Conservation (phyloP, 2,329 filamentous ascomycete species). For the Aspergillus felis region DNA sequence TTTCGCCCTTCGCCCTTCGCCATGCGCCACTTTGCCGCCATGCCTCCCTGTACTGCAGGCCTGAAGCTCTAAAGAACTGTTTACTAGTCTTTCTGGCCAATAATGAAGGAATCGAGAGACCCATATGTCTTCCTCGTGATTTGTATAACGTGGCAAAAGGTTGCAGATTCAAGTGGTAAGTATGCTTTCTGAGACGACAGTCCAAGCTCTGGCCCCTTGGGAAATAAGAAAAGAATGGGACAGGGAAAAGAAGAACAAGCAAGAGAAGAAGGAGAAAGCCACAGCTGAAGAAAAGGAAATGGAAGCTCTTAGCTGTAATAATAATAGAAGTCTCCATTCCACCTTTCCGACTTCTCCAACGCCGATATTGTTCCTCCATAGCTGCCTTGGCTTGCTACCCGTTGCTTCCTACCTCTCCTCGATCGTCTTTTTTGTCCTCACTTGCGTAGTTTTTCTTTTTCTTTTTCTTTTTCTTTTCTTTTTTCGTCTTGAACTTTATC, state of each 20-base stretch:
- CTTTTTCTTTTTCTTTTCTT: not conserved
- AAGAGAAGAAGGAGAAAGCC: not conserved
- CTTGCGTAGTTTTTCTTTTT: not conserved
- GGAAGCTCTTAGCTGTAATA: not conserved
- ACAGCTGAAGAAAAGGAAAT: not conserved
- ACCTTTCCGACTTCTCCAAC: not conserved
- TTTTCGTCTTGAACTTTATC: not conserved
- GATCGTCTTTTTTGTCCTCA: not conserved
- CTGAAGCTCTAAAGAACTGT: not conserved
- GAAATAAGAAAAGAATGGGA: conserved; percentile 2
- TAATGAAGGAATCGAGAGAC: conserved; percentile 1
- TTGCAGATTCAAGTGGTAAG: conserved; percentile 10
- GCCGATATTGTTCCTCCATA: not conserved
- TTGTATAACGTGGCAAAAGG: conserved; percentile 28
- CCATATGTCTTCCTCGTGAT: conserved; percentile 21
- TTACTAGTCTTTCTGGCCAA: not conserved
- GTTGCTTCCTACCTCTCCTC: not conserved
- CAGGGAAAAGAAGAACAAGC: not conserved
- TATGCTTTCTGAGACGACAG: not conserved
- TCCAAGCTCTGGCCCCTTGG: not conserved
- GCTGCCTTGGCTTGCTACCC: not conserved
- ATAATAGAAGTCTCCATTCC: not conserved
- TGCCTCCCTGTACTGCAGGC: conserved; percentile 9
- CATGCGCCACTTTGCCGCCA: conserved; percentile 18
- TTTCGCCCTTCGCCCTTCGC: conserved; percentile 1